These are phyloP conservation scores for Nemania bipapillata DNA, from an alignment of 2,329 filamentous ascomycete genomes.

Conservation along the genomic window DNA sequence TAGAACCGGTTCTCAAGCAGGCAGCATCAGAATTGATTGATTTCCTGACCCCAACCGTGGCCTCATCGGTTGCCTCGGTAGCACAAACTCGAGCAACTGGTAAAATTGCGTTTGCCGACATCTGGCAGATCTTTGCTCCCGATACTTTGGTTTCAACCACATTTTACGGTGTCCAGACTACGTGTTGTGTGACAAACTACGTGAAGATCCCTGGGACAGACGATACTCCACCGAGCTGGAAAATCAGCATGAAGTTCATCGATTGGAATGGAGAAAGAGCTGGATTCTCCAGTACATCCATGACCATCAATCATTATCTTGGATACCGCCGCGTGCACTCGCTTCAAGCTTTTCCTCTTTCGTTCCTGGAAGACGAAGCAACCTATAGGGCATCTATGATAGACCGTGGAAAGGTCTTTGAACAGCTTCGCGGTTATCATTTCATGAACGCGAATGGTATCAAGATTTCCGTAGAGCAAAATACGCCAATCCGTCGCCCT, in stretches of 20 bases:
- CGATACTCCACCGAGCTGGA: too few species aligned
- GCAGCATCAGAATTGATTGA: conserved; percentile 43
- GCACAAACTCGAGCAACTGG: conserved; percentile 47
- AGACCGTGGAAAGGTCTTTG: conserved; percentile 50
- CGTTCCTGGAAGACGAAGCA: conserved; percentile 43
- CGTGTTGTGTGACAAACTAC: conserved; percentile 52
- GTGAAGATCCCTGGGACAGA: too few species aligned
- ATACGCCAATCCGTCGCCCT: conserved; percentile 44
- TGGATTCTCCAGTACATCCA: conserved; percentile 44
- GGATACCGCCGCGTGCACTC: conserved; percentile 46
- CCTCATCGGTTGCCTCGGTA: conserved; percentile 44
- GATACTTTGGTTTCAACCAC: conserved; percentile 49
- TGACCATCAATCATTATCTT: conserved; percentile 45
- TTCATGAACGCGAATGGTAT: conserved; percentile 48
- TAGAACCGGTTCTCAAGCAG: conserved; percentile 23
- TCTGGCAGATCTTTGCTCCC: conserved; percentile 55
- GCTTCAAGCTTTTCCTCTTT: conserved; percentile 50
- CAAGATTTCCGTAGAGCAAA: conserved; percentile 48
- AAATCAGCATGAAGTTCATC: conserved; percentile 50
- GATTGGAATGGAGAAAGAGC: conserved; percentile 53
- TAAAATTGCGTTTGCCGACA: conserved; percentile 48
- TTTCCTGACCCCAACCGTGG: conserved; percentile 51
- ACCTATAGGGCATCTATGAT: conserved; percentile 45
- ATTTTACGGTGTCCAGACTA: conserved; percentile 52
- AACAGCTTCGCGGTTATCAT: conserved; percentile 51